Percentiles rank a stretch among this genome's conserved stretches.
Evolutionary conservation across 2,329 filamentous ascomycete species (phyloP).

Genomic region (Diaporthe helianthi): DNA sequence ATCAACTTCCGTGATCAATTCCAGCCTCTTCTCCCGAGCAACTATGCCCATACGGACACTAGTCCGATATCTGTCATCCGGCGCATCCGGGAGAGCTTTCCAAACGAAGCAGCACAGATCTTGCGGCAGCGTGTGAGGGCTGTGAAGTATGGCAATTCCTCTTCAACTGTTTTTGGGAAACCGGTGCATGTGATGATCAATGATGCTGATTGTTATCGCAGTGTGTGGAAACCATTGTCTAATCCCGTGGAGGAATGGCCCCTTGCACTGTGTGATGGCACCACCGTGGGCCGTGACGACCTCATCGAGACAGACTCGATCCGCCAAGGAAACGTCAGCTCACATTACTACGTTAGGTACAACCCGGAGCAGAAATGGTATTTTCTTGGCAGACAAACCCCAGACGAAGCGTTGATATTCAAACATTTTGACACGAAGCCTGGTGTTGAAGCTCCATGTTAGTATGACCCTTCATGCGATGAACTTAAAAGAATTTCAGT

Average conservation of each 20-base stretch:
- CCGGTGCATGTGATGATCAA: background rate
- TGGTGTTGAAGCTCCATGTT: background rate
- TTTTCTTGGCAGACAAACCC: background rate
- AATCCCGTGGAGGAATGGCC: background rate
- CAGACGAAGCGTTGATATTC: conserved; percentile 8
- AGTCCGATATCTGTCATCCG: conserved; percentile 2
- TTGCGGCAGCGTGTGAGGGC: conserved; percentile 4
- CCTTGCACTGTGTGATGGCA: conserved; percentile 8
- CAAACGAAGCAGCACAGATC: background rate
- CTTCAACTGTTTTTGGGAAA: background rate
- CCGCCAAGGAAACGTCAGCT: background rate
- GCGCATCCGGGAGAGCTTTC: conserved; percentile 1
- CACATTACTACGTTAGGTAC: conserved; percentile 5
- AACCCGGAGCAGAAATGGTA: background rate
- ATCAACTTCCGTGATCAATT: conserved; percentile 6
- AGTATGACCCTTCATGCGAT: background rate
- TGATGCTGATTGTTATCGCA: background rate
- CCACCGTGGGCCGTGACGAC: background rate
- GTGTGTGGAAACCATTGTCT: conserved; percentile 7
- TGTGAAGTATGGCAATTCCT: background rate
- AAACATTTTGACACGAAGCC: conserved; percentile 15
- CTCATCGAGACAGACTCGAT: conserved; percentile 15
- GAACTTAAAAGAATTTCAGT: too few species aligned
- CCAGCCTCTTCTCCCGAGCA: background rate
- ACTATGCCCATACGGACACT: conserved; percentile 2